Base-by-base conservation (phyloP, 2,329 filamentous ascomycete species). In the Nemania sp. region DNA sequence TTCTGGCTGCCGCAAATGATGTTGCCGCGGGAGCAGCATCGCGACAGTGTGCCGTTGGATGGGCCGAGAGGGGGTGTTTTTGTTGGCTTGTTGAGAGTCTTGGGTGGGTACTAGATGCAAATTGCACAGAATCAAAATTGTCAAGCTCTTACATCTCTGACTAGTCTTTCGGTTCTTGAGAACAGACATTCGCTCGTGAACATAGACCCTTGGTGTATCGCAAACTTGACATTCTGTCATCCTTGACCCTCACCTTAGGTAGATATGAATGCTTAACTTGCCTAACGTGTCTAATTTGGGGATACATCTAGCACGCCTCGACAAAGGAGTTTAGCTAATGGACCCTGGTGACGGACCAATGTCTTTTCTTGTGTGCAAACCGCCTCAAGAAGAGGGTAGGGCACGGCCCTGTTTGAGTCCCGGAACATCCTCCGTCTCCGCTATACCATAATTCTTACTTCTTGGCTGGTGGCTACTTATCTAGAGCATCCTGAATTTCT, bases 1-100 rank as follows among this genome's bases (percentile, higher is more conserved):
- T 52, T 29, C 47, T 61, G 58, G 58, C 58, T 61, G 47, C 58
- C 58, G 29, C 58, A 29, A 20, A 27, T 61, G 58, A 20, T 52
- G 8, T 51, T 59, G 26, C 5, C 57, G 47, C 43, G 57, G 57
- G 5, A 60, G 51, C 57, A 35, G 38, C 20, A 18, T 38, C 27
- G 20, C 27, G 43, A 51, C 20, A 15, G 57, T 20, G 22, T 27
- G 43, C 24, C 45, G 15, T 35, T 38, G 45, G 43, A 41, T 51
- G 43, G 29, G 38, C 29, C 43, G 26, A 60, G 43, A 60, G 35
- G 57, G 57, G 57, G 20, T 11, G 15, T 60, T 35, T 11, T 24
- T 49, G 26, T 24, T 38, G 43, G 43, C 29, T 60, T 51, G 27
- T 51, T 60, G n/a, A 51, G 27, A 60, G 57, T 38, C 27, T 51